Conservation (phyloP, 805 yeast genomes). For the Saccharomycopsis sp. region DNA sequence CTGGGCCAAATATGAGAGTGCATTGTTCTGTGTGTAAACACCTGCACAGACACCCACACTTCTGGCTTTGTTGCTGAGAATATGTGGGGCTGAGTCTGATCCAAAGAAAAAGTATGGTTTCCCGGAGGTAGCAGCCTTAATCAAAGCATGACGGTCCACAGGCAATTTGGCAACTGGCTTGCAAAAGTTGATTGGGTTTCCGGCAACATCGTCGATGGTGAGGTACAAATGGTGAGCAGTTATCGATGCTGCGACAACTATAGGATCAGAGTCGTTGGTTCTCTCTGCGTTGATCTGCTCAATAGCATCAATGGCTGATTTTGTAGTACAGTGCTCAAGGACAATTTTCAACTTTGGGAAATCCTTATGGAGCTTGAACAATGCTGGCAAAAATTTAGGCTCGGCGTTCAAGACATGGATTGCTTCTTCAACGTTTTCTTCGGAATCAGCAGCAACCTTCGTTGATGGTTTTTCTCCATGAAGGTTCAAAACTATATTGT, state of each 20-base stretch:
- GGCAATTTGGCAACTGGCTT: conserved; percentile 97
- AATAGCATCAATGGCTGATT: conserved; percentile 77
- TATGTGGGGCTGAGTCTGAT: conserved; percentile 97
- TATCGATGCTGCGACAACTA: conserved; percentile 81
- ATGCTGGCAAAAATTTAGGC: conserved; percentile 83
- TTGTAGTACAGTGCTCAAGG: conserved; percentile 92
- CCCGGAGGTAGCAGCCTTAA: conserved; percentile 87
- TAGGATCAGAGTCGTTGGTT: conserved; percentile 30
- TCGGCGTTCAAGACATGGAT: conserved; percentile 94
- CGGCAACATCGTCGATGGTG: conserved; percentile 95
- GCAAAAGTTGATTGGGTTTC: conserved; percentile 90
- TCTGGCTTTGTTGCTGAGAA: conserved; percentile 66
- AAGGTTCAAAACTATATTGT: conserved; percentile 71
- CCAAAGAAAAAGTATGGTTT: conserved; percentile 93
- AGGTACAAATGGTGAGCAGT: conserved; percentile 92
- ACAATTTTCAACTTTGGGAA: conserved; percentile 85
- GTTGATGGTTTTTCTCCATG: conserved; percentile 93
- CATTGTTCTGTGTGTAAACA: conserved; percentile 84
- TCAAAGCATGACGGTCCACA: conserved; percentile 68
- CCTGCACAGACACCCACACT: conserved; percentile 95
- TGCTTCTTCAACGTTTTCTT: conserved; percentile 45
- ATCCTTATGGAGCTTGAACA: conserved; percentile 65
- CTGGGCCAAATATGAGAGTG: conserved; percentile 78
- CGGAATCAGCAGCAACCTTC: conserved; percentile 15
- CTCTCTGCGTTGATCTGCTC: conserved; percentile 47